Evolutionary conservation across 1,139 yeast genomes (phyloP).

Genomic region (Yamadazyma oceani): DNA sequence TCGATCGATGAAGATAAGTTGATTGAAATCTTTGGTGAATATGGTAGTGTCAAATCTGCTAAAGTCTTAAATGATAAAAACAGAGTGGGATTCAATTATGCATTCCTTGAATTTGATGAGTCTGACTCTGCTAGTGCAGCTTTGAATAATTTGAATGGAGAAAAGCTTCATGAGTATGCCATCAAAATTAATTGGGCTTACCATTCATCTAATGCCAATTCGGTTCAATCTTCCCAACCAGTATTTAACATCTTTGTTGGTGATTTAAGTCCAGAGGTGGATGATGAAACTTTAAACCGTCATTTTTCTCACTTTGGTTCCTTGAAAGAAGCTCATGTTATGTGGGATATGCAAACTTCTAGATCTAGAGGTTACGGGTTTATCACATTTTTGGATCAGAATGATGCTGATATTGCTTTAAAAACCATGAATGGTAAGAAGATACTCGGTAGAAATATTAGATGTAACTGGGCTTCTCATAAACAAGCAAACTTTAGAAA

Average conservation of each 20-base stretch:
- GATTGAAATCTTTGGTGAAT: conserved; percentile 59
- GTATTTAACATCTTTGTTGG: conserved; percentile 79
- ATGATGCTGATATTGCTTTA: conserved; percentile 76
- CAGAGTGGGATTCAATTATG: conserved; percentile 72
- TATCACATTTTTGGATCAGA: conserved; percentile 68
- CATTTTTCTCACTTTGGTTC: conserved; percentile 64
- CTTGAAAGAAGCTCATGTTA: conserved; percentile 82
- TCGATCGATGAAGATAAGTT: conserved; percentile 63
- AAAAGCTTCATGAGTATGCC: conserved; percentile 48
- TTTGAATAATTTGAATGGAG: conserved; percentile 59
- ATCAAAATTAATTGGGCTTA: conserved; percentile 81
- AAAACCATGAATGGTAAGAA: conserved; percentile 72
- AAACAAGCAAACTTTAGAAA: conserved; percentile 37
- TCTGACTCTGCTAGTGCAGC: conserved; percentile 64
- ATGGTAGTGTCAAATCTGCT: conserved; percentile 59
- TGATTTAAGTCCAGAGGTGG: conserved; percentile 79
- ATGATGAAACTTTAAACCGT: conserved; percentile 65
- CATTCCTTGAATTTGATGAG: conserved; percentile 73
- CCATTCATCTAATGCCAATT: conserved; percentile 58
- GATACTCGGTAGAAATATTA: conserved; percentile 71
- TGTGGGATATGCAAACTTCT: conserved; percentile 98
- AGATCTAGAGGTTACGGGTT: conserved; percentile 91
- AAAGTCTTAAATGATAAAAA: conserved; percentile 78
- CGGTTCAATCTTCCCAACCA: conserved; percentile 47
- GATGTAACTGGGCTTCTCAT: conserved; percentile 90